Conservation (phyloP, 352 stramenopile genomes). For the Phytophthora ramorum region DNA sequence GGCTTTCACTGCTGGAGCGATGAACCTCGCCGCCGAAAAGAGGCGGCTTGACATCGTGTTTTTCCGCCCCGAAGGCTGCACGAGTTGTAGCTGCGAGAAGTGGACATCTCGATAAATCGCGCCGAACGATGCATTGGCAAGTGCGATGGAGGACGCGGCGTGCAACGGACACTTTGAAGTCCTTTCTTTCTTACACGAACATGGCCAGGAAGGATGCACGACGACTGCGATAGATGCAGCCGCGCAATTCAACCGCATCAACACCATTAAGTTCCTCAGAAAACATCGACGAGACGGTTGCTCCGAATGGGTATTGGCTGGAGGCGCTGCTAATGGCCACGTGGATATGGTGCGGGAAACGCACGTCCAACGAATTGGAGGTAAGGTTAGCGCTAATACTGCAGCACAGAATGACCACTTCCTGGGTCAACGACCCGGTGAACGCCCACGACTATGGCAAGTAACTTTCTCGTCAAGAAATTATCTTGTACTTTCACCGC, state of each 20-base stretch:
- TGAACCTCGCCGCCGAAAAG: slow-evolving; percentile 25
- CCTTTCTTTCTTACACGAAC: slow-evolving; percentile 20
- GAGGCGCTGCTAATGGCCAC: slow-evolving; percentile 20
- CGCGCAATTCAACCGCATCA: slow-evolving; percentile 22
- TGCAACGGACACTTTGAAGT: slow-evolving; percentile 23
- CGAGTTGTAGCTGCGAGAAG: too few relatives aligned
- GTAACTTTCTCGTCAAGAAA: not conserved
- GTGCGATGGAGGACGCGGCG: slow-evolving; percentile 19
- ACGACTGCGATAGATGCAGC: slow-evolving; percentile 22
- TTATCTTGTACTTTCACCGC: not conserved
- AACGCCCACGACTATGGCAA: slow-evolving; percentile 17
- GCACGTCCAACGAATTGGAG: slow-evolving; percentile 19
- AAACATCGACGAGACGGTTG: slow-evolving; percentile 19
- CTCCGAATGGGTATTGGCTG: slow-evolving; percentile 27
- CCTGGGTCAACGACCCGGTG: slow-evolving; percentile 16
- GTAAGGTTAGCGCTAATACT: slow-evolving; percentile 14
- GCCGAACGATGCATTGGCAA: too few relatives aligned
- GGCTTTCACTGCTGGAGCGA: slow-evolving; percentile 17
- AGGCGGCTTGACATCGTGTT: slow-evolving; percentile 18
- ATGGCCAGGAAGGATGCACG: slow-evolving; percentile 25
- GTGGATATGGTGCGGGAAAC: slow-evolving; percentile 22
- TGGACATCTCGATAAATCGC: too few relatives aligned
- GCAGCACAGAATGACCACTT: slow-evolving; percentile 2
- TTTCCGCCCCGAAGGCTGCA: slow-evolving; percentile 20
- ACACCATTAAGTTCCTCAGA: slow-evolving; percentile 19